These are phyloP conservation scores for Verticillium albo-atrum DNA, from an alignment of 2,329 filamentous ascomycete genomes.

Conservation along the genomic window DNA sequence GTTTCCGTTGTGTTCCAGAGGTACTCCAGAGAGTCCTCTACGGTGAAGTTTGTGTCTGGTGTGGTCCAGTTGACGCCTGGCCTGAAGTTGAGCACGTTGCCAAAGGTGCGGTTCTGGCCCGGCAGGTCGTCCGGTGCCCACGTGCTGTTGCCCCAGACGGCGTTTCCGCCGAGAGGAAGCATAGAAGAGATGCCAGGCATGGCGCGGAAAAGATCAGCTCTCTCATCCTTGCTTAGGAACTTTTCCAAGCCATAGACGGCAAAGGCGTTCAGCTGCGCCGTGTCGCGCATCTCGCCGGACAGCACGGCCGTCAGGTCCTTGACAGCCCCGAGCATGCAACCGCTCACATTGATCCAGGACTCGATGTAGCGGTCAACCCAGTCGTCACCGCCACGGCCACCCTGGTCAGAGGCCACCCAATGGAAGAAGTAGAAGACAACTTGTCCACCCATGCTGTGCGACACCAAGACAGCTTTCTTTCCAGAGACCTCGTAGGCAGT, in stretches of 20 bases:
- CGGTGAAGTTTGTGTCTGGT: constrained; percentile 72
- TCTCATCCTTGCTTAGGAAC: constrained; percentile 85
- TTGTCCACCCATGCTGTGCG: constrained; percentile 97
- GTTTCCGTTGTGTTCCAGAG: constrained; percentile 72
- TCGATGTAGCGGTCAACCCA: constrained; percentile 93
- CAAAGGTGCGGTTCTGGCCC: constrained; percentile 69
- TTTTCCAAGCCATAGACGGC: constrained; percentile 96
- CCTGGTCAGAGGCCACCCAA: constrained; percentile 73
- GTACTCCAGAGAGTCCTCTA: constrained; percentile 72
- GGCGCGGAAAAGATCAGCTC: constrained; percentile 88
- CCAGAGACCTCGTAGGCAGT: constrained; percentile 65
- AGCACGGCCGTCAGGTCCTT: constrained; percentile 89
- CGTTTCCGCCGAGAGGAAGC: constrained; percentile 89
- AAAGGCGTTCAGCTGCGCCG: constrained; percentile 91
- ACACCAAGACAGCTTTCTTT: constrained; percentile 80
- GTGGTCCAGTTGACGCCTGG: constrained; percentile 58
- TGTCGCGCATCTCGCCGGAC: constrained; percentile 97
- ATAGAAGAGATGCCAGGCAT: constrained; percentile 98
- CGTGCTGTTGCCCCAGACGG: constrained; percentile 86
- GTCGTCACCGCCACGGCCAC: constrained; percentile 73
- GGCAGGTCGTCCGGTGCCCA: constrained; percentile 85
- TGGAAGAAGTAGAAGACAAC: constrained; percentile 78
- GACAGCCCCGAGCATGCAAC: constrained; percentile 92
- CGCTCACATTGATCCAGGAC: constrained; percentile 96
- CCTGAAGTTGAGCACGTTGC: constrained; percentile 82